A percentile compares a stretch with the other conserved stretches of the same genome.
Evolutionary conservation across 768 basidiomycete genomes (phyloP).

Genomic region (Russula sp.): DNA sequence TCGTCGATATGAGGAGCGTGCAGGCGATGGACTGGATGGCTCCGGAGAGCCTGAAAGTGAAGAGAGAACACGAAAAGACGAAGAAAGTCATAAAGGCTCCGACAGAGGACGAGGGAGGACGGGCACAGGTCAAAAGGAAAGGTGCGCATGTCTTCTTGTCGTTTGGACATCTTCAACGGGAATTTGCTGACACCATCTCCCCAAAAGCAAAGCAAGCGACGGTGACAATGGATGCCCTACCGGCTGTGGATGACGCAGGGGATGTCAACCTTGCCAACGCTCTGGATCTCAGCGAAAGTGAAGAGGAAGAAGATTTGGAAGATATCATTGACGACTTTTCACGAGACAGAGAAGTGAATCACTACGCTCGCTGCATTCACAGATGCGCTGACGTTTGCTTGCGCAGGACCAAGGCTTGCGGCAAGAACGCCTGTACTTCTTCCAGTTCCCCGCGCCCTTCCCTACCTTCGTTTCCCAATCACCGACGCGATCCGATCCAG

Average conservation of each 20-base stretch:
- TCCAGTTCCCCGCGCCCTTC: conserved; percentile 86
- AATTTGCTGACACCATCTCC: not conserved
- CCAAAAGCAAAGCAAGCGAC: conserved; percentile 20
- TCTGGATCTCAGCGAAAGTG: conserved; percentile 64
- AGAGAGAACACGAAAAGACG: conserved; percentile 34
- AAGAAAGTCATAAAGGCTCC: conserved; percentile 30
- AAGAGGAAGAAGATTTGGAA: conserved; percentile 74
- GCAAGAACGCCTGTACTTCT: conserved; percentile 73
- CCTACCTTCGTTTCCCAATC: conserved; percentile 53
- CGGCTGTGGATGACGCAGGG: conserved; percentile 20
- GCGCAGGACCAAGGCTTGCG: conserved; percentile 41
- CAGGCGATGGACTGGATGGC: conserved; percentile 84
- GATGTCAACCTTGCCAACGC: conserved; percentile 50
- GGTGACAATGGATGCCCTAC: conserved; percentile 23
- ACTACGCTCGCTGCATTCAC: not conserved
- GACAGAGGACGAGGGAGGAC: conserved; percentile 34
- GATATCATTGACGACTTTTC: conserved; percentile 69
- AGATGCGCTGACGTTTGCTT: conserved; percentile 2
- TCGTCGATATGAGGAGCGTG: conserved; percentile 76
- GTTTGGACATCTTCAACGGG: not conserved
- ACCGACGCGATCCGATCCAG: conserved; percentile 25
- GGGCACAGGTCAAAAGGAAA: conserved; percentile 27
- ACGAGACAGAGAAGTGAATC: conserved; percentile 35
- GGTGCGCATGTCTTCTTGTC: conserved; percentile 25
- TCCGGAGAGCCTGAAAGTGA: conserved; percentile 60